phyloP scores from a whole-genome alignment of 108 stramenopile species.

The Mediolabrus comicus region DNA sequence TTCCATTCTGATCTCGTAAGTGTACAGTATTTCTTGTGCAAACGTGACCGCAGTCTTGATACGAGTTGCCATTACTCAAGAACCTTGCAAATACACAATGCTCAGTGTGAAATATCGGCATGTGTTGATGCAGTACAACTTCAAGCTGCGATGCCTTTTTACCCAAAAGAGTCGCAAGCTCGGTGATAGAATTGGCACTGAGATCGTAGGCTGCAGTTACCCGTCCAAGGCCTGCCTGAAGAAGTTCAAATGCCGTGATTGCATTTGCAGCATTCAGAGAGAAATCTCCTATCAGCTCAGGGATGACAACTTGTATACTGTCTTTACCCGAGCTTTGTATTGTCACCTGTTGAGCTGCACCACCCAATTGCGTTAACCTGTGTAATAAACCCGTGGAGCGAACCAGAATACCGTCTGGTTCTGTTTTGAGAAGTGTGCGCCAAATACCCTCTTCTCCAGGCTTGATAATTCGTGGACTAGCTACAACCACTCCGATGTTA shows the following conservation, averaged over 20 bases:
- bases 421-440: conserved; percentile 53
- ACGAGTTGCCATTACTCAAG: conserved; percentile 67
- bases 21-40: conserved; percentile 76
- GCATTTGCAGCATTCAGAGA: conserved; percentile 73
- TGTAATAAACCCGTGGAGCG: conserved; percentile 67
- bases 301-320: conserved; percentile 48
- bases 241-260: conserved; percentile 56
- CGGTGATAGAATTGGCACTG: conserved; percentile 56
- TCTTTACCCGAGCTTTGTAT: conserved; percentile 25
- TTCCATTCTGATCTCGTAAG: conserved; percentile 65
- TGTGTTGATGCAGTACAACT: conserved; percentile 66
- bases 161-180: conserved; percentile 45
- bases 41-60: conserved; percentile 77
- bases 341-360: conserved; percentile 32
- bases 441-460: conserved; percentile 74
- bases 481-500: conserved; percentile 50
- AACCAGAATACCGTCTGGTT: conserved; percentile 65
- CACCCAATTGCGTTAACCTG: conserved; percentile 48
- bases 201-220: conserved; percentile 72
- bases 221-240: conserved; percentile 51
- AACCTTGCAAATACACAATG: conserved; percentile 82
- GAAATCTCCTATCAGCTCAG: conserved; percentile 72
- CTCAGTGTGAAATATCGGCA: conserved; percentile 82
- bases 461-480: conserved; percentile 71
- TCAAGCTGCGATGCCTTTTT: conserved; percentile 49